phyloP scores from a whole-genome alignment of 192 early-diverging fungal genomes.

The Gryganskiella cystojenkinii region DNA sequence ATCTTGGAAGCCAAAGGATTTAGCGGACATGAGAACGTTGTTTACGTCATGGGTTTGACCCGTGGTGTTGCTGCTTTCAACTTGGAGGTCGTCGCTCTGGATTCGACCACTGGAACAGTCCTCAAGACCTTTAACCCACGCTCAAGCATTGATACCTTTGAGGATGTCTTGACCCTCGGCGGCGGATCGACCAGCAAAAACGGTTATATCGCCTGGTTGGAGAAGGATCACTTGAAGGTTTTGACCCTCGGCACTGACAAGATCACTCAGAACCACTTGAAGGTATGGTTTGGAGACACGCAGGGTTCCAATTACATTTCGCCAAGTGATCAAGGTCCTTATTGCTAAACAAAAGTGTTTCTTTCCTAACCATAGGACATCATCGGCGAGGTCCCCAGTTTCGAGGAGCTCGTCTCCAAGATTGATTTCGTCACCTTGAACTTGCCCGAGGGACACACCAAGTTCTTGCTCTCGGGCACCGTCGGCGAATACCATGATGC shows the following conservation, averaged over 20 bases:
- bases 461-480: constrained; percentile 33
- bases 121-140: constrained; percentile 33
- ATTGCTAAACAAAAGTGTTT: constrained; percentile 1
- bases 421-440: constrained; percentile 23
- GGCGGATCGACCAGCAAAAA: constrained; percentile 30
- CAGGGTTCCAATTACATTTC: too few relatives aligned
- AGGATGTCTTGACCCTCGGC: constrained; percentile 40
- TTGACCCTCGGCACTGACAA: constrained; percentile 42
- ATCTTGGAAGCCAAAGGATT: constrained; percentile 40
- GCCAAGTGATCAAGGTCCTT: too few relatives aligned
- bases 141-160: constrained; percentile 34
- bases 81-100: constrained; percentile 39
- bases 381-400: constrained; percentile 9
- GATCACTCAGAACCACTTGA: constrained; percentile 21
- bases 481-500: constrained; percentile 47
- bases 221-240: constrained; percentile 41
- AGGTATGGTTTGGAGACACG: not conserved
- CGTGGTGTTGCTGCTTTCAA: constrained; percentile 31
- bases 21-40: constrained; percentile 13
- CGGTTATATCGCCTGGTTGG: constrained; percentile 53
- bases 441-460: constrained; percentile 28
- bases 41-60: constrained; percentile 48
- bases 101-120: constrained; percentile 26
- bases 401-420: constrained; percentile 22
- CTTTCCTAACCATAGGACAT: constrained; percentile 9